Conservation (phyloP, 257 asterid genomes). For the Lavandula angustifolia region DNA sequence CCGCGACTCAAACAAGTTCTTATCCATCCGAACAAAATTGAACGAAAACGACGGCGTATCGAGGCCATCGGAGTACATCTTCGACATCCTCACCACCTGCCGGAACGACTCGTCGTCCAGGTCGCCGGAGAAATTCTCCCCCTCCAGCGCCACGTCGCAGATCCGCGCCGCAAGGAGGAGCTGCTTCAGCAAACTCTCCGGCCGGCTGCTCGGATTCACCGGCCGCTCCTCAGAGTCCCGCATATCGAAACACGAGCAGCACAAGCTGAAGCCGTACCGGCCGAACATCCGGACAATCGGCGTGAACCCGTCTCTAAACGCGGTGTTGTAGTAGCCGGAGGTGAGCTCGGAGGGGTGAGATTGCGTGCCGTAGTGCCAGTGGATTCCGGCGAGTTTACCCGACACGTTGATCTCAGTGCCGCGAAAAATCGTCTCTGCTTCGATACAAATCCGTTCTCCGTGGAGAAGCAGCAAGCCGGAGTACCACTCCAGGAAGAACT, state of each 20-base stretch:
- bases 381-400: conserved; percentile 61
- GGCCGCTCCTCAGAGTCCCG: conserved; percentile 51
- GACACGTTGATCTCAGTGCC: conserved; percentile 58
- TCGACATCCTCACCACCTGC: conserved; percentile 66
- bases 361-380: conserved; percentile 56
- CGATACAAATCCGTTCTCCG: conserved; percentile 73
- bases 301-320: conserved; percentile 53
- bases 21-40: conserved; percentile 77
- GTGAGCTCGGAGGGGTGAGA: conserved; percentile 74
- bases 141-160: conserved; percentile 59
- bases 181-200: conserved; percentile 62
- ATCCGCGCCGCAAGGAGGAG: conserved; percentile 52
- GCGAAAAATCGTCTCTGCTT: conserved; percentile 61
- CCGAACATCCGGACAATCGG: conserved; percentile 64
- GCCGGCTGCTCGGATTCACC: conserved; percentile 50
- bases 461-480: conserved; percentile 67
- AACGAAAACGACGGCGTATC: conserved; percentile 58
- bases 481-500: conserved; percentile 80
- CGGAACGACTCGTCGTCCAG: conserved; percentile 60
- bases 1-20: conserved; percentile 48
- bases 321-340: conserved; percentile 65
- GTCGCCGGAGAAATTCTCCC: conserved; percentile 51
- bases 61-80: conserved; percentile 50
- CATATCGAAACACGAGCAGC: conserved; percentile 68
- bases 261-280: conserved; percentile 55